A percentile compares a stretch with the other conserved stretches of the same genome.
These are phyloP conservation scores for Chlorella sp. DNA, from an alignment of 139 green algal genomes.

Conservation along the genomic window DNA sequence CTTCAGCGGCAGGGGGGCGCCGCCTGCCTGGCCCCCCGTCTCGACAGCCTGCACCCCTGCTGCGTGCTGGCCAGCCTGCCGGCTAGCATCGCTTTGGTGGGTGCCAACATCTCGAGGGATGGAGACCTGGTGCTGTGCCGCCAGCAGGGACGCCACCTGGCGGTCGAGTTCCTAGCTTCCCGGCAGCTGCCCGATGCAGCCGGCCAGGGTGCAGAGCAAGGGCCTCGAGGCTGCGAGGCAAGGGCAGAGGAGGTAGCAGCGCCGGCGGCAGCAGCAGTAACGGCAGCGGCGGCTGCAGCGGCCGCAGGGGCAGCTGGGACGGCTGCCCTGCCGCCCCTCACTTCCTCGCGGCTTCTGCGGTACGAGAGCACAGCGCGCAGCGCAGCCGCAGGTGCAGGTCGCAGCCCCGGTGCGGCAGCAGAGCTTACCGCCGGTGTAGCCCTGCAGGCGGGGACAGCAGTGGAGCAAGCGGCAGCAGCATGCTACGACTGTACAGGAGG, in stretches of 20 bases:
- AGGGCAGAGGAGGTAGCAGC: not conserved
- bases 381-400: too few species aligned
- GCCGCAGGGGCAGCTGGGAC: too few species aligned
- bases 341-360: too few species aligned
- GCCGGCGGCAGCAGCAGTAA: not conserved
- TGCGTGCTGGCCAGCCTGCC: slow-evolving; percentile 7
- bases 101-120: not conserved
- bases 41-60: not conserved
- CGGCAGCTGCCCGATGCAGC: not conserved
- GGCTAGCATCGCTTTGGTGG: not conserved
- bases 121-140: slow-evolving; percentile 31
- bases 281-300: too few species aligned
- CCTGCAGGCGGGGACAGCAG: not conserved
- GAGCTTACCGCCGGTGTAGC: too few species aligned
- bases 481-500: too few species aligned
- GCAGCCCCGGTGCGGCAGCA: too few species aligned
- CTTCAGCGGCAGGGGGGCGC: not conserved
- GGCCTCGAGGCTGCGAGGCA: too few species aligned
- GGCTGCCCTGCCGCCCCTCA: too few species aligned
- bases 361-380: too few species aligned
- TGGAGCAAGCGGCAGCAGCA: not conserved
- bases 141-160: slow-evolving; percentile 28
- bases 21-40: not conserved
- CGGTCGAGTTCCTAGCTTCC: not conserved
- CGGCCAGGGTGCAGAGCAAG: too few species aligned